Evolutionary conservation across 108 stramenopile genomes (phyloP), one percentile per base, ranked within the genome.

Genomic region (Cyclotella atomus): DNA sequence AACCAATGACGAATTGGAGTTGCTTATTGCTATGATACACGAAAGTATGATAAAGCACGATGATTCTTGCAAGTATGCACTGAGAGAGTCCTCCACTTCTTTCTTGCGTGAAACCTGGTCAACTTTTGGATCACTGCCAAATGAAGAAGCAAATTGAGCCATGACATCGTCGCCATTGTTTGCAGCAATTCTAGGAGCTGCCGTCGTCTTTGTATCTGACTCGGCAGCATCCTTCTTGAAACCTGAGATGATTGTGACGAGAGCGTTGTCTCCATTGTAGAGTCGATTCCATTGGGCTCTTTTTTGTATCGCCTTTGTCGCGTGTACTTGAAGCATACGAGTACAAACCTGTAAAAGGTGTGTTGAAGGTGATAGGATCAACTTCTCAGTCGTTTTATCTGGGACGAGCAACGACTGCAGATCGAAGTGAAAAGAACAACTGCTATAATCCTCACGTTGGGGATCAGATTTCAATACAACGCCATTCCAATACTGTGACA

Each of bases 401-500:
- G 49, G 10, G 17, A 45, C 32, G 23, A 68, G 52, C 16, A 66
- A 30, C 35, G 70, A 66, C 17, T 19, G 38, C 17, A 68, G n/a
- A 16, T 66, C 41, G 28, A 62, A 59, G 16, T 56, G 21, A 32
- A 44, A 34, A 14, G 17, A 20, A 36, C 60, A 61, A 10, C 21
- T 16, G 16, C 36, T 2, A 21, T 21, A 12, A 25, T 61, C 38
- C 41, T 14, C 24, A 25, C 24, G 19, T 64, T 65, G 62, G 0
- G 59, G 24, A 24, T 56, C 43, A 28, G 69, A 65, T 59, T 45
- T 59, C 1, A 50, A 19, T 5, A 0, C 44, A 25, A 66, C 53
- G 41, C 46, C 60, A 21, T 65, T 33, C 79, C 79, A 79, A 23
- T 71, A 56, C 55, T 79, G 30, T 21, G 33, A 29, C 41, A 73